These are phyloP conservation scores for Yamadazyma triangularis DNA, from an alignment of 1,139 yeast species.

Conservation along the genomic window DNA sequence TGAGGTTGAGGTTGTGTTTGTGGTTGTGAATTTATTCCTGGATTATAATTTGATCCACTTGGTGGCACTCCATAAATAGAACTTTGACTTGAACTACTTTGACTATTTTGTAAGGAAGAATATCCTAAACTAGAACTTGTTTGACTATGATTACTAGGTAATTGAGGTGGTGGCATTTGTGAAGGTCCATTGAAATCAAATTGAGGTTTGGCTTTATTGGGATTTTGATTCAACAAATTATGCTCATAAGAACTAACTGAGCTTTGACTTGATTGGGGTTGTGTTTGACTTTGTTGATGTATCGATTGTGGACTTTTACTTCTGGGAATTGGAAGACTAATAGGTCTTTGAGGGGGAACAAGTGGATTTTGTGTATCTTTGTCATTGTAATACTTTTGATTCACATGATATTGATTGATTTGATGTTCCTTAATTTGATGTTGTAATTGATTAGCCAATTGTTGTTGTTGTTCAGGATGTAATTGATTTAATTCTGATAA, in stretches of 20 bases:
- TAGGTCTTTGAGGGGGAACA: not conserved
- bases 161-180: constrained; percentile 2
- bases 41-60: not conserved
- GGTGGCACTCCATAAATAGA: not conserved
- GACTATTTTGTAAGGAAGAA: not conserved
- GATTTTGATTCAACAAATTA: not conserved
- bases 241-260: too few relatives aligned
- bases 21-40: not conserved
- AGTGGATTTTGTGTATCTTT: not conserved
- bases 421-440: not conserved
- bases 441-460: not conserved
- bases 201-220: too few relatives aligned
- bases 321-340: not conserved
- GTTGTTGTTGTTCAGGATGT: not conserved
- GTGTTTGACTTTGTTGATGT: not conserved
- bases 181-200: constrained; percentile 1
- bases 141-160: not conserved
- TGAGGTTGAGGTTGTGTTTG: not conserved
- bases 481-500: not conserved
- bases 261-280: not conserved
- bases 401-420: not conserved
- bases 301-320: not conserved
- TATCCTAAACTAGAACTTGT: not conserved
- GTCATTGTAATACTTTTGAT: not conserved
- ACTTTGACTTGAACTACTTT: not conserved